Evolutionary conservation across 2,329 filamentous ascomycete species (phyloP).

Genomic region (Geoglossum cookeanum): DNA sequence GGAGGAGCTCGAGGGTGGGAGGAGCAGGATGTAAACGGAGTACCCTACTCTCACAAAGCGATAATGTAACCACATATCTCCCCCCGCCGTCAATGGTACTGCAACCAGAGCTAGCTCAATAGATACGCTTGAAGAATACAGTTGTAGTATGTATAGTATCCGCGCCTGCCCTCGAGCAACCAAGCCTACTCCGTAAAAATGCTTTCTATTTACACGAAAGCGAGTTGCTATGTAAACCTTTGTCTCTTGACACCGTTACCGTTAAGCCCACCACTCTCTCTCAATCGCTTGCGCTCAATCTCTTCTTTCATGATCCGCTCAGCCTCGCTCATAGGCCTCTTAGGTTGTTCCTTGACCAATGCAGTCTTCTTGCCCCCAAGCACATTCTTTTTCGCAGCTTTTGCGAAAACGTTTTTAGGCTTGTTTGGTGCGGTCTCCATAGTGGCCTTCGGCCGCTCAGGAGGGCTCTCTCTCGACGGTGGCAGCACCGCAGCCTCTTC

Average conservation of each 20-base stretch:
- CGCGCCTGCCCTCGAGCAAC: neutral
- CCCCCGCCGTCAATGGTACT: too few species aligned
- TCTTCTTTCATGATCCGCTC: constrained; percentile 50
- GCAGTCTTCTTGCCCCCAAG: constrained; percentile 40
- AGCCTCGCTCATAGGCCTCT: constrained; percentile 66
- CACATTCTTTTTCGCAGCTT: constrained; percentile 42
- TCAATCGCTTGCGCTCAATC: constrained; percentile 47
- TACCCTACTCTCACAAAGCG: too few species aligned
- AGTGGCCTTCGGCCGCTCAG: neutral
- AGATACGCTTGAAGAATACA: too few species aligned
- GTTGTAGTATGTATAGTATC: too few species aligned
- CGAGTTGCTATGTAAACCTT: constrained; percentile 14
- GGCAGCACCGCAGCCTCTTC: constrained; percentile 3
- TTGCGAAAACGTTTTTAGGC: constrained; percentile 57
- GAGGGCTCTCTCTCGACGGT: constrained; percentile 10
- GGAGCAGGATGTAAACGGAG: too few species aligned
- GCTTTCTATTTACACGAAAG: neutral
- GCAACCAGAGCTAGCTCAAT: too few species aligned
- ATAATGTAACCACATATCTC: too few species aligned
- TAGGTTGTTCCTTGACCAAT: constrained; percentile 33
- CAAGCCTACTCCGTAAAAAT: neutral
- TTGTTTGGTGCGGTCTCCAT: constrained; percentile 32
- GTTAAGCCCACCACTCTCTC: constrained; percentile 28
- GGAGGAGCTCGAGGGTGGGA: too few species aligned
- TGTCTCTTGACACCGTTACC: constrained; percentile 21